Evolutionary conservation across 164 flowering plant genomes (phyloP).

Genomic region (Chimonanthus salicifolius): DNA sequence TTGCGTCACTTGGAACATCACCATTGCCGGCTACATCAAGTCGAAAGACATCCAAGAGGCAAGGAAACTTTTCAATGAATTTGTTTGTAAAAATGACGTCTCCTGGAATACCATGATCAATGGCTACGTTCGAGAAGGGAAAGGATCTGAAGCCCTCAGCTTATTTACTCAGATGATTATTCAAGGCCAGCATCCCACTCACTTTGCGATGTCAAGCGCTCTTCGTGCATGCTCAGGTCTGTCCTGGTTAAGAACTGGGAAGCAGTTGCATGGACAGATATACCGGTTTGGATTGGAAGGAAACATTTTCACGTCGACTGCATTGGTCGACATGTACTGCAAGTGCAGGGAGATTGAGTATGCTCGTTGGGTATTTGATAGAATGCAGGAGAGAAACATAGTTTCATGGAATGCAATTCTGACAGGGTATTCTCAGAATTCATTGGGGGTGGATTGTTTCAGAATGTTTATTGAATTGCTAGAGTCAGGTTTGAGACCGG

Average conservation of each 20-base stretch:
- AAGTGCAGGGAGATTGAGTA: conserved; percentile 9
- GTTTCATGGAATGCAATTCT: conserved; percentile 14
- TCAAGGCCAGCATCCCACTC: conserved; percentile 1
- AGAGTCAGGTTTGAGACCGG: conserved; percentile 7
- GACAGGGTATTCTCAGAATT: conserved; percentile 11
- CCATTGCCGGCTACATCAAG: conserved; percentile 69
- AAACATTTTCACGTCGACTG: conserved; percentile 6
- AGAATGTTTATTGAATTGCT: conserved; percentile 5
- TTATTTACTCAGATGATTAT: conserved; percentile 4
- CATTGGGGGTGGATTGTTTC: conserved; percentile 7
- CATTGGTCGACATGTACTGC: conserved; percentile 14
- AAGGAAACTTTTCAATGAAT: conserved; percentile 32
- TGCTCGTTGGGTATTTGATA: conserved; percentile 8
- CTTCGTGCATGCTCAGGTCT: conserved; percentile 8
- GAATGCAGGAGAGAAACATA: conserved; percentile 7
- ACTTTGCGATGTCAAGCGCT: conserved; percentile 9
- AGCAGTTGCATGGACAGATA: conserved; percentile 10
- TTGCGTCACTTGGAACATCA: conserved; percentile 81
- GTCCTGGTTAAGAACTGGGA: conserved; percentile 11
- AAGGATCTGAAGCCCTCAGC: conserved; percentile 3
- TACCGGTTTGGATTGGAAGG: conserved; percentile 10
- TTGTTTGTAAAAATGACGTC: conserved; percentile 3
- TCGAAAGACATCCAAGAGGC: conserved; percentile 53
- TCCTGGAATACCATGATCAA: conserved; percentile 15
- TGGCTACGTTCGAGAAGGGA: conserved; percentile 7